Base-by-base conservation (phyloP, 108 stramenopile genomes). In the Skeletonema grethae region DNA sequence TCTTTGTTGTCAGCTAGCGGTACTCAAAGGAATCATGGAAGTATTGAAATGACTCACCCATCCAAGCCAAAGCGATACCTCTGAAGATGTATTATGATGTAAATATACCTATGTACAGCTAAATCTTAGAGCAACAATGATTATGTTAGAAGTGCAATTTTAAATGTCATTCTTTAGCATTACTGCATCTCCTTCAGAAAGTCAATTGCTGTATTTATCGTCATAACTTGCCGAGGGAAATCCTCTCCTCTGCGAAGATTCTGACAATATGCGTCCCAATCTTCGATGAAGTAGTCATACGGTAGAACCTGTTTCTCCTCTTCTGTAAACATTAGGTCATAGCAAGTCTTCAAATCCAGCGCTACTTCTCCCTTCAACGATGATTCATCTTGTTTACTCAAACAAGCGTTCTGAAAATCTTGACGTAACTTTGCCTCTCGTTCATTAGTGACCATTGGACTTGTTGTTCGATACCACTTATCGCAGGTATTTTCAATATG, bases 201-300 rank as follows among this genome's bases (percentile, higher is more conserved):
- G 34, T 69, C 62, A 20, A 87, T 34, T 32, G 86, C 88, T 22
- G 70, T 75, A 7, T 75, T 66, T 22, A 84, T 59, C 18, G 79
- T 77, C 84, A 89, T 85, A 0, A 61, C 32, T 22, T 75, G 30
- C 35, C 61, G 61, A 29, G 24, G 24, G 20, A 46, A 13, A 46
- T 38, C 10, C 9, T 7, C 67, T 30, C 41, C 46, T 16, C 25
- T 29, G 2, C 30, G 59, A 11, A 35, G 34, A 22, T 16, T 66
- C 48, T 24, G 53, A 61, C 77, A 77, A 77, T 76, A 95, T 1
- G 86, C 90, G 16, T 78, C 53, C 90, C 90, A 95, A 65, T 95
- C 93, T 68, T 95, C 88, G 53, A 90, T 30, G 69, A 95, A 95
- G 43, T 80, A 78, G 24, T 90, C 90, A 74, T 65, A 95, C 0